These are phyloP conservation scores for Suillus paluster DNA, from an alignment of 768 basidiomycete genomes.

Conservation along the genomic window DNA sequence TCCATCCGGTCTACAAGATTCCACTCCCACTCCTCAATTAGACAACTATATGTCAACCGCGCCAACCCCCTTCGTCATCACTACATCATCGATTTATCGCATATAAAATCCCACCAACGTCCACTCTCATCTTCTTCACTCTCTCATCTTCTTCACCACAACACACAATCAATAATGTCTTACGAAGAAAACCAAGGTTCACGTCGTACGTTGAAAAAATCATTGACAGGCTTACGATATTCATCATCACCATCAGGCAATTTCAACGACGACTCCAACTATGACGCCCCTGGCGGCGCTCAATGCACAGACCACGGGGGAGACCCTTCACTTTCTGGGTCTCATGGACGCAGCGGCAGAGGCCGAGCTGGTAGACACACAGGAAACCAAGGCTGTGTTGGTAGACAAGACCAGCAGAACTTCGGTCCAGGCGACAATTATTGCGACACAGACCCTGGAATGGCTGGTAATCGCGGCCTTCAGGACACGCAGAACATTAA, in stretches of 20 bases:
- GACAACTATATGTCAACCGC: neutral
- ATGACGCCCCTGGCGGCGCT: neutral
- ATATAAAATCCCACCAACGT: neutral
- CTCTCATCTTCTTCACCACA: neutral
- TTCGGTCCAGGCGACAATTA: neutral
- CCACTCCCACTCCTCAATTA: neutral
- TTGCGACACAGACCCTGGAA: constrained; percentile 12
- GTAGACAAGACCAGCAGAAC: neutral
- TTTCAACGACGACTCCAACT: constrained; percentile 12
- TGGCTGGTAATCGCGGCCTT: constrained; percentile 8
- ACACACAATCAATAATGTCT: constrained; percentile 10
- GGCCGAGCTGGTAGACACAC: constrained; percentile 16
- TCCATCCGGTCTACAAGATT: neutral
- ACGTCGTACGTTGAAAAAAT: neutral
- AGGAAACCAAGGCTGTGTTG: neutral
- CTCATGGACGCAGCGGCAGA: constrained; percentile 11
- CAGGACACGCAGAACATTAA: neutral
- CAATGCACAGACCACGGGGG: neutral
- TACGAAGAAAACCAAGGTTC: constrained; percentile 9
- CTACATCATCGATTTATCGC: constrained; percentile 11
- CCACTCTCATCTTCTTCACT: neutral
- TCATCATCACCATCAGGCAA: constrained; percentile 1
- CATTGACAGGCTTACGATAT: neutral
- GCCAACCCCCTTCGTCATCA: neutral
- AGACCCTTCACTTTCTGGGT: constrained; percentile 5